Conservation (phyloP, 2,329 filamentous ascomycete genomes). For the Diaporthe citri region DNA sequence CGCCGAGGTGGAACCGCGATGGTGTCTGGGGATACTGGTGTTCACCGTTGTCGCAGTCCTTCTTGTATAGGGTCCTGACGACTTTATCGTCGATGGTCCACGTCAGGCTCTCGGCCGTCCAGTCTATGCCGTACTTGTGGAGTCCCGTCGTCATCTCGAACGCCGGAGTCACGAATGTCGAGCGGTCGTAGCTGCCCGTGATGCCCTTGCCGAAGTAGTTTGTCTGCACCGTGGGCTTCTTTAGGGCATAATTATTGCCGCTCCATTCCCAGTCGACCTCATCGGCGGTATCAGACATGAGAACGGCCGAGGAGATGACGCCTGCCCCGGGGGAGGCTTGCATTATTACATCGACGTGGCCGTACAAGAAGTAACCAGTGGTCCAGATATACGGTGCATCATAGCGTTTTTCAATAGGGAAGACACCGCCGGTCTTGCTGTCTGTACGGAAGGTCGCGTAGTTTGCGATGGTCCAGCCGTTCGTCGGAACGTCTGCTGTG, state of each 20-base stretch:
- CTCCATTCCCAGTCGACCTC: slow-evolving; percentile 34
- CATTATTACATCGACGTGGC: slow-evolving; percentile 17
- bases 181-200: slow-evolving; percentile 22
- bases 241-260: not conserved
- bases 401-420: slow-evolving; percentile 9
- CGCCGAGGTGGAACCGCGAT: slow-evolving; percentile 24
- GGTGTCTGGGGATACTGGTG: slow-evolving; percentile 30
- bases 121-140: slow-evolving; percentile 26
- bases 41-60: slow-evolving; percentile 6
- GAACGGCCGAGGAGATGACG: slow-evolving; percentile 3
- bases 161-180: not conserved
- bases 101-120: slow-evolving; percentile 19
- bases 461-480: slow-evolving; percentile 21
- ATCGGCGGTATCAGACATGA: slow-evolving; percentile 6
- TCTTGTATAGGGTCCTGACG: slow-evolving; percentile 12
- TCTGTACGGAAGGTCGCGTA: slow-evolving; percentile 15
- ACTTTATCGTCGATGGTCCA: slow-evolving; percentile 13
- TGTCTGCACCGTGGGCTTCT: slow-evolving; percentile 1
- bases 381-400: slow-evolving; percentile 32
- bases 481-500: not conserved
- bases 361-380: slow-evolving; percentile 18
- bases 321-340: slow-evolving; percentile 23
- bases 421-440: slow-evolving; percentile 2
- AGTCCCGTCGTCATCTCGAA: slow-evolving; percentile 16
- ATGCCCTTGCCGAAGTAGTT: slow-evolving; percentile 29